phyloP scores from a whole-genome alignment of 441 rosid species.

The Croton setiger region DNA sequence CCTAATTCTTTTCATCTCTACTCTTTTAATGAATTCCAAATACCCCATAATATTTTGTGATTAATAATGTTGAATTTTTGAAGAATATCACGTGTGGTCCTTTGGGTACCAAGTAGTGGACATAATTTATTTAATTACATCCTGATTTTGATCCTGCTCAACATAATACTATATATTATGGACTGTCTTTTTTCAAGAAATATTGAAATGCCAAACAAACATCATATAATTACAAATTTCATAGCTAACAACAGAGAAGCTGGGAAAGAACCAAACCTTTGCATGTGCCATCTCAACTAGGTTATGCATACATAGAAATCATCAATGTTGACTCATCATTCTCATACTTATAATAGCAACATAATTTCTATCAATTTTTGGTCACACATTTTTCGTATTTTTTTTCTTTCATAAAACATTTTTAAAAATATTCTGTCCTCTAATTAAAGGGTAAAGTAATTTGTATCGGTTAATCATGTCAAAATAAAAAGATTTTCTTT shows the following conservation, averaged over 20 bases:
- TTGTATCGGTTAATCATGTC: too few species aligned
- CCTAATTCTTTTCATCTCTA: neutral
- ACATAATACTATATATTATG: neutral
- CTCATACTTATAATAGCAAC: neutral
- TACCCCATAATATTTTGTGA: too few species aligned
- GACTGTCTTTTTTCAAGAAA: neutral
- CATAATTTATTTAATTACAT: neutral
- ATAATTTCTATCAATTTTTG: neutral
- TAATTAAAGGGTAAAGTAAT: too few species aligned
- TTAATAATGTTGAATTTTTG: too few species aligned
- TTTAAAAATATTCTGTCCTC: too few species aligned
- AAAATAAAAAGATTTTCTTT: too few species aligned
- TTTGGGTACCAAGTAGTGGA: neutral
- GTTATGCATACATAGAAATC: neutral
- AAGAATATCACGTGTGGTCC: neutral
- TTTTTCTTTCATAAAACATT: neutral
- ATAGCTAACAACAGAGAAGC: constrained; percentile 9
- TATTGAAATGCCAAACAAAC: too few species aligned
- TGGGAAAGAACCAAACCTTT: constrained; percentile 16
- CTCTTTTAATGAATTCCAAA: too few species aligned
- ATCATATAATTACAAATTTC: constrained; percentile 14
- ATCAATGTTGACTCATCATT: constrained; percentile 1
- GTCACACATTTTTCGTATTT: neutral
- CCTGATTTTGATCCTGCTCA: neutral
- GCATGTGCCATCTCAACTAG: constrained; percentile 15